A percentile compares a stretch with the other conserved stretches of the same genome.
These are phyloP conservation scores for Pythium apleroticum DNA, from an alignment of 352 stramenopile genomes.

Conservation along the genomic window DNA sequence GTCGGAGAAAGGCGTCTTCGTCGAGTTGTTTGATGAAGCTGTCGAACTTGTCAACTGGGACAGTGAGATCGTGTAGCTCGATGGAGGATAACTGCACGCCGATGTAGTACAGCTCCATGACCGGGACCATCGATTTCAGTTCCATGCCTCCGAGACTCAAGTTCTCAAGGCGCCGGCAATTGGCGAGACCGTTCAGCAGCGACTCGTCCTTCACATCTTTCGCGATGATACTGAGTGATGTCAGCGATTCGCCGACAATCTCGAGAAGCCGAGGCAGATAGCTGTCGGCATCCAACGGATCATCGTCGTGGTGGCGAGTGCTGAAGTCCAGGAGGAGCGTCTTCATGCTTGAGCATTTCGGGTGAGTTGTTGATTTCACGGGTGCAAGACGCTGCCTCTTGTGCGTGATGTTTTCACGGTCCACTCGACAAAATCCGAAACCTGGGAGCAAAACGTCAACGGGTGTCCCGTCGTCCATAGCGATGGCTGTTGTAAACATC, in stretches of 20 bases:
- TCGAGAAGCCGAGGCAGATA: background rate
- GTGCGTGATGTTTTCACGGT: background rate
- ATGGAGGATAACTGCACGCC: background rate
- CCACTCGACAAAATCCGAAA: background rate
- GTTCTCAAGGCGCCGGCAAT: background rate
- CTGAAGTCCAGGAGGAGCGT: background rate
- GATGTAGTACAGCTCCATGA: background rate
- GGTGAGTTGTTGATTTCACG: background rate
- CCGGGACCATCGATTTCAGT: background rate
- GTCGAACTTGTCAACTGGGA: background rate
- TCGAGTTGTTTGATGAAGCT: background rate
- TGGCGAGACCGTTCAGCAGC: background rate
- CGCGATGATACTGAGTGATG: background rate
- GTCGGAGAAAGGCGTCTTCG: background rate
- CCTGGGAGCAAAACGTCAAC: background rate
- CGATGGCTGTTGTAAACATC: background rate
- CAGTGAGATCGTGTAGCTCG: background rate
- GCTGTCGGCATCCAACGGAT: background rate
- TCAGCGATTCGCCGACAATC: background rate
- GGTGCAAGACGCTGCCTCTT: background rate
- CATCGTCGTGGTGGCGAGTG: background rate
- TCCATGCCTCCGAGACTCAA: background rate
- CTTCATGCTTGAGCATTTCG: background rate
- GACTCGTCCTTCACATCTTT: background rate
- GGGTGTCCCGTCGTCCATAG: background rate